Evolutionary conservation across 2,329 filamentous ascomycete genomes (phyloP).

Genomic region (Chrysoporthe cubensis): DNA sequence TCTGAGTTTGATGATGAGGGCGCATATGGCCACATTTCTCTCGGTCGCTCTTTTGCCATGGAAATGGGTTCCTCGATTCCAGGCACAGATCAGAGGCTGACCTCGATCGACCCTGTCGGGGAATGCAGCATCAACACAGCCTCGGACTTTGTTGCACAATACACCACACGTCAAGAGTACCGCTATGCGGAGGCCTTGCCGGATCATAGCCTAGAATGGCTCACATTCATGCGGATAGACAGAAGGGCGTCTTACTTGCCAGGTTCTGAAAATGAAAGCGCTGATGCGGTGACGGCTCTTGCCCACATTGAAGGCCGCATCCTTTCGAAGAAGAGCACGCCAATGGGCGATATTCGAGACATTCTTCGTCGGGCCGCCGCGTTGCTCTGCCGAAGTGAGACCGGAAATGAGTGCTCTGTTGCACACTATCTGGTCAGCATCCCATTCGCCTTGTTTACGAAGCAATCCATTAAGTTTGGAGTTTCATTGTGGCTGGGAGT

Average conservation of each 20-base stretch:
- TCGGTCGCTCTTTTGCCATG: conserved; percentile 91
- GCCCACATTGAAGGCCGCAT: conserved; percentile 74
- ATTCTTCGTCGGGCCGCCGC: conserved; percentile 84
- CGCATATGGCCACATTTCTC: conserved; percentile 85
- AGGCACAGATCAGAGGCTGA: conserved; percentile 80
- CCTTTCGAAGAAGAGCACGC: conserved; percentile 68
- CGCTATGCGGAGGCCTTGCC: conserved; percentile 79
- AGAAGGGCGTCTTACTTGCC: conserved; percentile 57
- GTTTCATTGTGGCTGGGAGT: conserved; percentile 96
- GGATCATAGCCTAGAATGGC: conserved; percentile 68
- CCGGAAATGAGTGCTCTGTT: conserved; percentile 74
- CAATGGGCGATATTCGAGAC: conserved; percentile 76
- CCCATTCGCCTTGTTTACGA: conserved; percentile 90
- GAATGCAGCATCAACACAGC: conserved; percentile 83
- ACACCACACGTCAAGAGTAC: conserved; percentile 95
- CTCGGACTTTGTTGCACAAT: conserved; percentile 95
- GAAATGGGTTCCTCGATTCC: conserved; percentile 91
- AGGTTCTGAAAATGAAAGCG: conserved; percentile 56
- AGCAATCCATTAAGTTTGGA: conserved; percentile 92
- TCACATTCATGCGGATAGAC: conserved; percentile 62
- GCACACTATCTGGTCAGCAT: conserved; percentile 89
- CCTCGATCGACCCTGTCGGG: conserved; percentile 76
- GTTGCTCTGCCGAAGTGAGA: conserved; percentile 75
- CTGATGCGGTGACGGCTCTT: conserved; percentile 67
- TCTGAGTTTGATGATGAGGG: conserved; percentile 94